phyloP scores from a whole-genome alignment of 2,329 filamentous ascomycete genomes.

The Verticillium tricorpus region DNA sequence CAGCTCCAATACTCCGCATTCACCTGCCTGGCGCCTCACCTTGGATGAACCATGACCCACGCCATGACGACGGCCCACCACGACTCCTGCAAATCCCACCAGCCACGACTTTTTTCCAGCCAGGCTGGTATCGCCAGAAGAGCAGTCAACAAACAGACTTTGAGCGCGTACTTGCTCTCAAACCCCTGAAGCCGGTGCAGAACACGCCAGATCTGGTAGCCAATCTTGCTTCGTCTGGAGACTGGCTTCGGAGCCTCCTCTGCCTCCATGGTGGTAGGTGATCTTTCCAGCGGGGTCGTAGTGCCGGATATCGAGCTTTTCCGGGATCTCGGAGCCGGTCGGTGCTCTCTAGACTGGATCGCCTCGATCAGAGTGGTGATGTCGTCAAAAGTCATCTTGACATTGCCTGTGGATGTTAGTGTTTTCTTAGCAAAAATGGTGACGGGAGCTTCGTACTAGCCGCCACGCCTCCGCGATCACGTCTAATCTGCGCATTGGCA shows the following conservation, averaged over 20 bases:
- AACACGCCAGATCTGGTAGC: conserved; percentile 44
- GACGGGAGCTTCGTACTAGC: conserved; percentile 31
- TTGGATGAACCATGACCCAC: conserved; percentile 51
- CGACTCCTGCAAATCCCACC: conserved; percentile 51
- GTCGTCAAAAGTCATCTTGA: conserved; percentile 37
- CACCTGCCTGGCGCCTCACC: conserved; percentile 21
- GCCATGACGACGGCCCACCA: conserved; percentile 57
- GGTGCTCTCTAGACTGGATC: conserved; percentile 33
- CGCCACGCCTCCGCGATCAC: conserved; percentile 54
- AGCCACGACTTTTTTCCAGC: conserved; percentile 35
- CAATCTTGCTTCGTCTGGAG: conserved; percentile 30
- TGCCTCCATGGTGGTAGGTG: conserved; percentile 32
- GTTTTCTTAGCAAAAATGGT: not conserved
- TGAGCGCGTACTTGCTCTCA: conserved; percentile 53
- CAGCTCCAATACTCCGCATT: not conserved
- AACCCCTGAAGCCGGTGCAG: conserved; percentile 52
- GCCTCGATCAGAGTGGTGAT: conserved; percentile 38
- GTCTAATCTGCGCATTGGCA: conserved; percentile 52
- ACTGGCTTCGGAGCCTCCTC: conserved; percentile 21
- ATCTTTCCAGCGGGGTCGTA: conserved; percentile 26
- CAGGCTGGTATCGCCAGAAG: conserved; percentile 51
- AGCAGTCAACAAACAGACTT: conserved; percentile 46
- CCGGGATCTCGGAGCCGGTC: conserved; percentile 18
- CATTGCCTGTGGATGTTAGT: not conserved
- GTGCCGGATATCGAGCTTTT: conserved; percentile 8